These are phyloP conservation scores for Fusarium succisae DNA, from an alignment of 2,329 filamentous ascomycete genomes.

Conservation along the genomic window DNA sequence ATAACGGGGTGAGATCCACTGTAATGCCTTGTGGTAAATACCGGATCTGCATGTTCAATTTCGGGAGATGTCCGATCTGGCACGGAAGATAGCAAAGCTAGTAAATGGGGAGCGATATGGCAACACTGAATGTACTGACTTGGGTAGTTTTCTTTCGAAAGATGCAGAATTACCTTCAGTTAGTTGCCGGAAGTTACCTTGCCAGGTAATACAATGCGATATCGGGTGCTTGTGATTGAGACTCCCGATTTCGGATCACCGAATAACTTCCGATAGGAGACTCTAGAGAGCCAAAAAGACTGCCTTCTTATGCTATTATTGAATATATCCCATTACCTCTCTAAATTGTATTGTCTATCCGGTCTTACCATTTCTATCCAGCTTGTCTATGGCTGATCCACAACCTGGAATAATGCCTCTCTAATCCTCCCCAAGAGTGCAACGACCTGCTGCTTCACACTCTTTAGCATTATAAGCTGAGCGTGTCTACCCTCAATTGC, in stretches of 20 bases:
- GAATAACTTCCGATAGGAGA: not conserved
- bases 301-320: fast-evolving
- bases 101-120: too few relatives aligned
- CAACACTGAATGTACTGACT: not conserved
- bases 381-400: not conserved
- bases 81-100: not conserved
- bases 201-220: too few relatives aligned
- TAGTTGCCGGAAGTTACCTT: too few relatives aligned
- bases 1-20: fast-evolving
- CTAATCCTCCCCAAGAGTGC: not conserved
- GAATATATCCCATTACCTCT: not conserved
- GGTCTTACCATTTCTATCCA: not conserved
- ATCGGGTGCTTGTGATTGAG: not conserved
- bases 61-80: not conserved
- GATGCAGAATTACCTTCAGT: not conserved
- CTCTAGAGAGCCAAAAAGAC: not conserved
- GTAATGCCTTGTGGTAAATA: not conserved
- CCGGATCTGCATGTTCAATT: not conserved
- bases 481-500: not conserved
- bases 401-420: not conserved
- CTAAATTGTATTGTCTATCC: not conserved
- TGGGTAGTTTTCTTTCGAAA: not conserved
- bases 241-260: not conserved
- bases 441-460: not conserved
- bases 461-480: not conserved